Evolutionary conservation across 2,329 filamentous ascomycete species (phyloP), one percentile per base, ranked within the genome.

Genomic region (Penicillium crustosum): DNA sequence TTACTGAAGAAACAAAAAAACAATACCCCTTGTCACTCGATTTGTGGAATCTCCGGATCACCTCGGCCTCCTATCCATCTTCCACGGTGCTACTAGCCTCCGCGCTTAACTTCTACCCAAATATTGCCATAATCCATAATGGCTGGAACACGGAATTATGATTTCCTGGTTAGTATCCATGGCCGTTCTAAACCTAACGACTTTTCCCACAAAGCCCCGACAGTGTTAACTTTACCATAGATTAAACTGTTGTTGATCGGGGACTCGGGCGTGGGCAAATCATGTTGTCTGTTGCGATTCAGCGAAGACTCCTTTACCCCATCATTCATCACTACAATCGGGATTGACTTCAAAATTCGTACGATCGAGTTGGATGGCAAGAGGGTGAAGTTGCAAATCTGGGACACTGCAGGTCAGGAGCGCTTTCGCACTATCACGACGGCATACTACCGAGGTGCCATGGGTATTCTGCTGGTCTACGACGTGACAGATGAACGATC

Each of bases 301-400:
- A 96, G 91, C 79, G 93, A 97, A 81, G 93, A 97, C 82, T 95
- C 91, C 47, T 97, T 96, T 81, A 97, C 93, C 53, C 93, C 93
- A 43, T 96, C 91, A 69, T 97, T 96, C 83, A 97, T 97, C 82
- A 96, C 93, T 62, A 99, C 94, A 63, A 99, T 99, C 79, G 94
- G 94, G 68, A 97, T 99, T 82, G 94, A 99, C 81, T 99, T 99
- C 83, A 99, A 99, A 85, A 99, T 99, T 76, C 87, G 94, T 67
- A 99, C 94, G 65, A 99, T 99, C 80, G 94, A 99, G 81, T 84
- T 99, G 68, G 94, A 99, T 79, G 93, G 93, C 75, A 99, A 99
- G 86, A 86, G 93, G 63, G 94, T 99, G 71, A 99, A 99, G 84
- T 82, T 99, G 75, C 94, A 99, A 82, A 99, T 99, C 79, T 99